phyloP scores from a whole-genome alignment of 208 protist genomes.

The Leishmania amazonensis region DNA sequence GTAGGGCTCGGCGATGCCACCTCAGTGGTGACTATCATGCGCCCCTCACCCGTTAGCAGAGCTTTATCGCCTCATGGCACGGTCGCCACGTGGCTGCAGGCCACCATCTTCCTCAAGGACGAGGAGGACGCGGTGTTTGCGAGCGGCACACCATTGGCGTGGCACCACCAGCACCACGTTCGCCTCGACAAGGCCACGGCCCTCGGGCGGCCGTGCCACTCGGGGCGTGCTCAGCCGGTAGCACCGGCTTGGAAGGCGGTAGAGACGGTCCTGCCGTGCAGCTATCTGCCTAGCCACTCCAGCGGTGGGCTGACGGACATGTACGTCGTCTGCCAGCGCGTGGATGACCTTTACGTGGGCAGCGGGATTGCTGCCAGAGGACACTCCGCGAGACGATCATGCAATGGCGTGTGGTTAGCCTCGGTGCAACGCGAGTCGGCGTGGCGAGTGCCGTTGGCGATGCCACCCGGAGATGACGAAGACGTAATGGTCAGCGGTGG shows the following conservation, averaged over 20 bases:
- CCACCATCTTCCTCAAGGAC: constrained; percentile 24
- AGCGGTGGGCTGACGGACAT: not conserved
- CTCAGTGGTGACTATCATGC: constrained; percentile 12
- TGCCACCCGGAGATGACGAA: constrained; percentile 15
- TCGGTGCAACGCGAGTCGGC: constrained; percentile 20
- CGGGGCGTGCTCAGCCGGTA: not conserved
- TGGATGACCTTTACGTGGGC: constrained; percentile 7
- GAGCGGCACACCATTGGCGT: not conserved
- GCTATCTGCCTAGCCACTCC: not conserved
- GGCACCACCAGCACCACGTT: not conserved
- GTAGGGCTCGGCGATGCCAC: constrained; percentile 9
- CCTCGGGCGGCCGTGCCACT: not conserved
- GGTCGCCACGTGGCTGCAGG: constrained; percentile 5
- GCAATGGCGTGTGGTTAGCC: constrained; percentile 29
- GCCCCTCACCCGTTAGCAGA: not conserved
- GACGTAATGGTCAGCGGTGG: not conserved
- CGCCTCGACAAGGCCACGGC: not conserved
- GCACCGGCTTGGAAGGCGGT: constrained; percentile 15
- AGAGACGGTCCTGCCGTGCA: constrained; percentile 20
- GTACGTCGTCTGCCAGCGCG: constrained; percentile 23
- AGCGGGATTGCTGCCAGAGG: constrained; percentile 5
- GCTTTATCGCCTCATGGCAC: not conserved
- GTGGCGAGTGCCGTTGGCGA: constrained; percentile 33
- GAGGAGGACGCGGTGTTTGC: constrained; percentile 7
- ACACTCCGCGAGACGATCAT: not conserved